Evolutionary conservation across 73 alveolate species (phyloP).

Genomic region (Tetrahymena borealis): DNA sequence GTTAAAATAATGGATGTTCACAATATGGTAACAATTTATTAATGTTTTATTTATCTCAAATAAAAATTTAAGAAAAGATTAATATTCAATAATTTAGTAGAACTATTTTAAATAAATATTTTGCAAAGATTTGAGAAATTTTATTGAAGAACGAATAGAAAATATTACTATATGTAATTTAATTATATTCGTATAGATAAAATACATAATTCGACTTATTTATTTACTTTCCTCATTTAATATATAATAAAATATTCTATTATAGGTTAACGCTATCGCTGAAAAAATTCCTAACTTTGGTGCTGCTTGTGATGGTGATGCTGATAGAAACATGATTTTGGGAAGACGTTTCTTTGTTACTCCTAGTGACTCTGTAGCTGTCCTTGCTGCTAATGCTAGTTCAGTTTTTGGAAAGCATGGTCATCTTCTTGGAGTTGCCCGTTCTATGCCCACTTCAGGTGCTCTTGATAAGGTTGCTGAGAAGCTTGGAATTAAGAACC

Average conservation of each 20-base stretch:
- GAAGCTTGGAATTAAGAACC: conserved; percentile 66
- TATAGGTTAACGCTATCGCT: background rate
- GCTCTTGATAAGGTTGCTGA: conserved; percentile 97
- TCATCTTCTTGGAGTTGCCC: conserved; percentile 90
- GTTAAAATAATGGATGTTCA: conserved; percentile 84
- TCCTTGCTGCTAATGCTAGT: conserved; percentile 86
- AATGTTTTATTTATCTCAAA: background rate
- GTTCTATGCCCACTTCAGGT: conserved; percentile 99
- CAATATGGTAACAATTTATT: conserved; percentile 3
- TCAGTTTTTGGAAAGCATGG: conserved; percentile 76
- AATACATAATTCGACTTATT: too few species aligned
- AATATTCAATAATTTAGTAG: background rate
- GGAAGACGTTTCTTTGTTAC: conserved; percentile 97
- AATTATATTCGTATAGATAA: too few species aligned
- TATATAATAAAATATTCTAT: background rate
- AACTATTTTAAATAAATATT: background rate
- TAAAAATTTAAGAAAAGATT: background rate
- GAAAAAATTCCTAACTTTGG: conserved; percentile 81
- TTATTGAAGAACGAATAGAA: too few species aligned
- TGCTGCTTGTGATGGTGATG: conserved; percentile 99
- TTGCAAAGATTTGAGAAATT: background rate
- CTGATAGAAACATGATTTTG: conserved; percentile 98
- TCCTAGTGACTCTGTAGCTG: conserved; percentile 97
- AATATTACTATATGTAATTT: too few species aligned
- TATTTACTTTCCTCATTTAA: conserved; percentile 20